Percentiles rank a stretch among this genome's conserved stretches.
Evolutionary conservation across 2,329 filamentous ascomycete genomes (phyloP).

Genomic region (Leptographium wingfieldii): DNA sequence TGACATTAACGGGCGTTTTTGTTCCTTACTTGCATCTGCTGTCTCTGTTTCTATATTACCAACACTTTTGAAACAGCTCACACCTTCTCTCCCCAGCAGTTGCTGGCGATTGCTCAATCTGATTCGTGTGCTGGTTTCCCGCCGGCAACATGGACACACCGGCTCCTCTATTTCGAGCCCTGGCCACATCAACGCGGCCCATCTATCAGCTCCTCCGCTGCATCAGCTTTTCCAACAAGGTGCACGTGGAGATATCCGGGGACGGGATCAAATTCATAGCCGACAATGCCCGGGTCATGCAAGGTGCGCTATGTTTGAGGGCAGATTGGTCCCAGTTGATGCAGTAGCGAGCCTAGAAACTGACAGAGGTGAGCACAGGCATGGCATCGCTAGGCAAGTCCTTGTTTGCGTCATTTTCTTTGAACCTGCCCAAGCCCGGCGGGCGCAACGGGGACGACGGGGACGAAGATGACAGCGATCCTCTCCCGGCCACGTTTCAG

Average conservation of each 20-base stretch:
- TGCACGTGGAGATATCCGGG: constrained; percentile 61
- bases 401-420: constrained; percentile 76
- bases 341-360: not conserved
- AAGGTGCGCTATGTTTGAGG: constrained; percentile 45
- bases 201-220: constrained; percentile 51
- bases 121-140: not conserved
- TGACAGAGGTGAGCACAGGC: constrained; percentile 25
- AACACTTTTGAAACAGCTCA: not conserved
- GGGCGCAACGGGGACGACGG: constrained; percentile 22
- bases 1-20: constrained; percentile 11
- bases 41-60: not conserved
- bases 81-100: not conserved
- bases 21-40: not conserved
- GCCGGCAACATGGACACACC: constrained; percentile 10
- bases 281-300: constrained; percentile 81
- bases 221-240: constrained; percentile 46
- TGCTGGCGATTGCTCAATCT: not conserved
- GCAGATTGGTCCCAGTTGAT: too few relatives aligned
- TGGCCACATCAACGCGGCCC: constrained; percentile 65
- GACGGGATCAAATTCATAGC: constrained; percentile 80
- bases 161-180: constrained; percentile 55
- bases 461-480: constrained; percentile 25
- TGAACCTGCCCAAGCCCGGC: constrained; percentile 34
- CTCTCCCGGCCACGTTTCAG: constrained; percentile 54
- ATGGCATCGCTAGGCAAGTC: constrained; percentile 76